These are phyloP conservation scores for Hyphodiscus sp. DNA, from an alignment of 2,329 filamentous ascomycete genomes.

Conservation along the genomic window DNA sequence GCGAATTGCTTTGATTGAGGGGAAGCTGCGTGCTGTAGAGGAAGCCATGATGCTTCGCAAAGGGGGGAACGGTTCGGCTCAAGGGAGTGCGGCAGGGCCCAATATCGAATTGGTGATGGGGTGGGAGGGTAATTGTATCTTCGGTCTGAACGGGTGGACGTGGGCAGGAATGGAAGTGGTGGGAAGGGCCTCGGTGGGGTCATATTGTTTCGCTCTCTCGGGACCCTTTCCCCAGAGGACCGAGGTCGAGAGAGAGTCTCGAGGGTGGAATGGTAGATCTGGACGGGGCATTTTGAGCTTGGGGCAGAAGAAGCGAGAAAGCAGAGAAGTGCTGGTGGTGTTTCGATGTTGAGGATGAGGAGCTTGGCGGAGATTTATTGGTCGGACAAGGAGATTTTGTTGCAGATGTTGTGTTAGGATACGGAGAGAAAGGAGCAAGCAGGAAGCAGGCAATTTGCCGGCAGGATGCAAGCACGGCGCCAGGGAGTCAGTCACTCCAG, in stretches of 20 bases:
- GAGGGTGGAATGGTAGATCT: too few species aligned
- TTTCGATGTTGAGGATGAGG: background rate
- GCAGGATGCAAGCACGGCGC: too few species aligned
- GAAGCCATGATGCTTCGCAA: slow-evolving; percentile 18
- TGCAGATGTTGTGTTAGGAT: background rate
- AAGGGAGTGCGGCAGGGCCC: background rate
- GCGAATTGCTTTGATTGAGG: slow-evolving; percentile 68
- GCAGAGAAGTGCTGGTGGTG: background rate
- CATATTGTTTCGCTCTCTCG: slow-evolving; percentile 3
- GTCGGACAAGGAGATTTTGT: background rate
- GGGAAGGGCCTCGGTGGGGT: slow-evolving; percentile 11
- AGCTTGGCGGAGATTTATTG: background rate
- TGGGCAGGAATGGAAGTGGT: background rate
- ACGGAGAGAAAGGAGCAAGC: background rate
- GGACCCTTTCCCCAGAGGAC: background rate
- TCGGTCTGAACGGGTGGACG: background rate
- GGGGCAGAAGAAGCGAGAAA: slow-evolving; percentile 10
- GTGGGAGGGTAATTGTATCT: slow-evolving; percentile 3
- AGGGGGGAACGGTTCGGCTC: background rate
- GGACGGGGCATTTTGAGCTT: background rate
- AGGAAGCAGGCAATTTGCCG: too few species aligned
- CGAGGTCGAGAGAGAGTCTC: slow-evolving; percentile 5
- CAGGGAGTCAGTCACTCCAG: too few species aligned
- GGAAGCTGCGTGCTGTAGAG: slow-evolving; percentile 42
- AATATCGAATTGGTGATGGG: background rate